Conservation (phyloP, 345 rosid genomes). For the Citrus maxima region DNA sequence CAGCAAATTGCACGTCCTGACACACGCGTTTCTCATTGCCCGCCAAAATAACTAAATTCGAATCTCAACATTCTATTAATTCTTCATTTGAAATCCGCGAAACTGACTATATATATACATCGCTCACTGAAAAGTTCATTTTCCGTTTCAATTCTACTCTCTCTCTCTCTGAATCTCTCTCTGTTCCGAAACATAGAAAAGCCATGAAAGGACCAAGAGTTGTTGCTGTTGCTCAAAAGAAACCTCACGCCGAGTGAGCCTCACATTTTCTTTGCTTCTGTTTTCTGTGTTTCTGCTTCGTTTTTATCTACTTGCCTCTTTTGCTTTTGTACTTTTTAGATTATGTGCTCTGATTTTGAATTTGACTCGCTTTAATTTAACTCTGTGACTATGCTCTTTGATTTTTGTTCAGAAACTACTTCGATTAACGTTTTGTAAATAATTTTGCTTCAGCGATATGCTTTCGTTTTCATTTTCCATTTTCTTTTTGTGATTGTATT, state of each 20-base stretch:
- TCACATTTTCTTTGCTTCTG: neutral
- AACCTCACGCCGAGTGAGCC: slow-evolving; percentile 17
- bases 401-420: neutral
- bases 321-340: neutral
- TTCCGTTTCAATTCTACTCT: neutral
- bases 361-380: neutral
- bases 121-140: neutral
- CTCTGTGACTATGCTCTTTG: neutral
- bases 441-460: neutral
- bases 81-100: slow-evolving; percentile 5
- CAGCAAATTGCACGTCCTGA: neutral
- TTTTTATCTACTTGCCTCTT: neutral
- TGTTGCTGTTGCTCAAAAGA: slow-evolving; percentile 22
- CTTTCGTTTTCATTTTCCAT: neutral
- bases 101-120: neutral
- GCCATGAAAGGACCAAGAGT: slow-evolving; percentile 32
- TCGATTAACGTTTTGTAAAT: neutral
- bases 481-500: neutral
- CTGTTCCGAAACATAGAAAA: neutral
- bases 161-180: slow-evolving; percentile 2
- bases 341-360: too few relatives aligned
- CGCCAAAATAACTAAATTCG: slow-evolving; percentile 10
- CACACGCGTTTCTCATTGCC: neutral
- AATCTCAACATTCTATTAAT: neutral
- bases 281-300: neutral